Conservation (phyloP, 495 filamentous ascomycete species). For the Aeminium ludgeri region DNA sequence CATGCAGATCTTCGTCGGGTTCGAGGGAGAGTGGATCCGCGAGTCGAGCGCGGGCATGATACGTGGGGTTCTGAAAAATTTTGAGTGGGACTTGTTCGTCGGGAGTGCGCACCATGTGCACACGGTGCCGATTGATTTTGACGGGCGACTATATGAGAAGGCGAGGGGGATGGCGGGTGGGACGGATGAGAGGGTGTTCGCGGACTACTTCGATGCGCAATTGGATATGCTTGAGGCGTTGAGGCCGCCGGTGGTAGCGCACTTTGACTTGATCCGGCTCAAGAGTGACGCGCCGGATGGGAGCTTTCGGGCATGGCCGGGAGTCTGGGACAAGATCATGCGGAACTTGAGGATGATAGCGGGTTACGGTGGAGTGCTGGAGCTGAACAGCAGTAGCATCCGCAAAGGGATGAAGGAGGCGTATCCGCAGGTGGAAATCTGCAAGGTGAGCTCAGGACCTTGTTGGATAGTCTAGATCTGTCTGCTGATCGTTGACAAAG, state of each 20-base stretch:
- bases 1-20: conserved; percentile 73
- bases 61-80: conserved; percentile 36
- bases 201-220: conserved; percentile 76
- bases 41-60: conserved; percentile 44
- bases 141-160: conserved; percentile 46
- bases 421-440: conserved; percentile 69
- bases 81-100: conserved; percentile 69
- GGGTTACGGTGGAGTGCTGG: conserved; percentile 62
- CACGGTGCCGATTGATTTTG: conserved; percentile 78
- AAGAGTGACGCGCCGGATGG: conserved; percentile 49
- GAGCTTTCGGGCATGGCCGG: conserved; percentile 33
- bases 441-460: conserved; percentile 38
- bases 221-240: conserved; percentile 58
- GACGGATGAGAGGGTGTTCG: conserved; percentile 55
- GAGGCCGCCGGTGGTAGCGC: conserved; percentile 66
- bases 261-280: conserved; percentile 83
- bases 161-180: conserved; percentile 40
- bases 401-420: conserved; percentile 82
- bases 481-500: conserved; percentile 23
- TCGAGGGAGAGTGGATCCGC: conserved; percentile 85
- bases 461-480: neutral
- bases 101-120: conserved; percentile 82
- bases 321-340: conserved; percentile 54
- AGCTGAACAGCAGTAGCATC: conserved; percentile 72
- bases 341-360: conserved; percentile 58